A percentile compares a stretch with the other conserved stretches of the same genome.
Conservation (phyloP, 176 grass and related monocot species). For the Avena atlantica region DNA sequence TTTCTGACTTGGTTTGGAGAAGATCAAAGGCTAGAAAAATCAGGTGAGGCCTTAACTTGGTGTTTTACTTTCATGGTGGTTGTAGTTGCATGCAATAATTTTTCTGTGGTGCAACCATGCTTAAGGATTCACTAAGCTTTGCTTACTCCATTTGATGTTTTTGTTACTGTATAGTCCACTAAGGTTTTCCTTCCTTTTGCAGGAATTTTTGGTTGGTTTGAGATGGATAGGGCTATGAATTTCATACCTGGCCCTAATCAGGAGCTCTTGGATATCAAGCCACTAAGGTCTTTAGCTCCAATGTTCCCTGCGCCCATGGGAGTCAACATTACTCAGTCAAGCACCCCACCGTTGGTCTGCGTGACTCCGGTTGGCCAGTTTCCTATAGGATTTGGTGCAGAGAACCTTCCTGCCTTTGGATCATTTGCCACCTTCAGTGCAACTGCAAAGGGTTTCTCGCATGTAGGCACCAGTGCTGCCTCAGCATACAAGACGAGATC, state of each 20-base stretch:
- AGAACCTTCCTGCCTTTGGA: conserved; percentile 48
- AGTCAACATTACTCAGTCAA: conserved; percentile 71
- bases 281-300: conserved; percentile 84
- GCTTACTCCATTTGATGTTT: conserved; percentile 35
- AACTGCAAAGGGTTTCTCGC: conserved; percentile 49
- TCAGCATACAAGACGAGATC: conserved; percentile 71
- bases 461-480: conserved; percentile 38
- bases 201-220: conserved; percentile 32
- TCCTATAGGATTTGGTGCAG: conserved; percentile 45
- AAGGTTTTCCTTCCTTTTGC: conserved; percentile 35
- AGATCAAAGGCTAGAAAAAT: conserved; percentile 16
- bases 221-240: conserved; percentile 56
- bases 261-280: conserved; percentile 83
- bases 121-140: conserved; percentile 3
- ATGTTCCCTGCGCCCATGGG: conserved; percentile 97
- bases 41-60: not conserved
- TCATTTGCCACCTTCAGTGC: conserved; percentile 33
- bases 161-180: not conserved
- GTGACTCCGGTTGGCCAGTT: conserved; percentile 72
- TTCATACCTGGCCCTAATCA: conserved; percentile 62
- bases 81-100: not conserved
- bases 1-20: conserved; percentile 2
- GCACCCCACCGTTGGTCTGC: conserved; percentile 73
- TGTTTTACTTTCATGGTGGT: conserved; percentile 5
- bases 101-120: not conserved